Base-by-base conservation (phyloP, 306 rosid genomes). In the Quillaja saponaria region DNA sequence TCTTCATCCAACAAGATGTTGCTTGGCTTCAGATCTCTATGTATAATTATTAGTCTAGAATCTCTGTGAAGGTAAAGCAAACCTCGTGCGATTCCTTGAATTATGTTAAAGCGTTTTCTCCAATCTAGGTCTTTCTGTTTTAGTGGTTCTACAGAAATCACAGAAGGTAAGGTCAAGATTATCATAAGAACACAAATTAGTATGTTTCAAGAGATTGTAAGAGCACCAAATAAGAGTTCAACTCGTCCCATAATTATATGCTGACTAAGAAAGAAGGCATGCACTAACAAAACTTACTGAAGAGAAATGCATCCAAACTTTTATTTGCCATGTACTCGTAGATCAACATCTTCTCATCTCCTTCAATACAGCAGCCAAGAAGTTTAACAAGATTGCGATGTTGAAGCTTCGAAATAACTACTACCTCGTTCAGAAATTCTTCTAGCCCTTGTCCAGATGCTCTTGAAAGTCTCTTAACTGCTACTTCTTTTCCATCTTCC, bases 51-150 rank as follows among this genome's bases (percentile, higher is more conserved):
- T 1, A 91, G 87, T 50, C 97, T 87, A 11, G 96, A 88, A 80
- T 91, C 97, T 3, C 96, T 77, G n/a, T 91, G 97, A 18, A 91
- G 70, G 68, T 91, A 91, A 62, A 91, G 95, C 6, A 91, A 72
- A 49, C 97, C 97, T 76, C 97, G 76, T n/a, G 97, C 96, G 49
- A 91, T 77, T 46, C 97, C 97, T 72, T 84, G 91, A 17, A 91
- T 75, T 67, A 91, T 88, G 21, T 76, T 76, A 58, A 67, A 40
- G 16, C 97, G 95, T 57, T 58, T 85, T 35, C 60, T 52, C 97
- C 97, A 91, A 39, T 80, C 71, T 16, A 91, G 69, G 68, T 67
- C 67, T 73, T 81, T 63, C 34, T 55, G 13, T 50, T 10, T 50
- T 72, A 15, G 0, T 16, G 64, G 59, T 65, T 90, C 97, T 90